Base-by-base conservation (phyloP, 202 grass and related monocot species). In the Dendrocalamus latiflorus region DNA sequence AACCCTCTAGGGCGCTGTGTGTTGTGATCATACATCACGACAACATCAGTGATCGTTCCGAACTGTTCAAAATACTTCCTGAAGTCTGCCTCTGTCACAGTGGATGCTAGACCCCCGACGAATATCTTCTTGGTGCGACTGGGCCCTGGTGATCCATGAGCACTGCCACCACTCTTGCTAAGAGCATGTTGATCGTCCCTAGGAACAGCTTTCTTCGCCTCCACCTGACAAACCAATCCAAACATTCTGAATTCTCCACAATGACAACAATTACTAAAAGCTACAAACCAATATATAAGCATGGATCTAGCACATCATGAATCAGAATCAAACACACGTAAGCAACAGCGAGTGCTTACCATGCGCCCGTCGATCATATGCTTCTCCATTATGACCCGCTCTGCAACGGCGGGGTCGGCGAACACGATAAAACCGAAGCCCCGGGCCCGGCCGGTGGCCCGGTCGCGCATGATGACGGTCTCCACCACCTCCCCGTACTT, bases 351-450 rank as follows among this genome's bases (percentile, higher is more conserved):
- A 73, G 42, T 60, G n/a, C 68, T 91, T 86, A 94, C 94, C 94
- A 97, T 81, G 5, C 94, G 91, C 3, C 94, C 94, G 30, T 94
- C 94, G 61, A 97, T 97, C 80, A 92, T 94, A 28, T 97, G 94
- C 38, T 90, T 97, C 62, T 92, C 91, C 71, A 87, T 68, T 33
- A 94, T 85, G 41, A 97, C 94, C 20, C 78, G 79, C 56, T 94
- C 90, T 1, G 91, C 91, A 1, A 92, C 83, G 14, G 83, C 66
- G 3, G 91, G 77, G 83, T 97, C 89, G 1, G 91, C 76, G 64
- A 97, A 97, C 14, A 97, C 86, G 65, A 97, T 84, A 81, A 97
- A 97, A 1, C 94, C 94, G 51, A 97, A 97, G 38, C 94, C 91
- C 9, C 94, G 80, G 55, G 89, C 89, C 4, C 88, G 85, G 7